Conservation (phyloP, 164 flowering plant genomes). For the Brasenia schreberi region DNA sequence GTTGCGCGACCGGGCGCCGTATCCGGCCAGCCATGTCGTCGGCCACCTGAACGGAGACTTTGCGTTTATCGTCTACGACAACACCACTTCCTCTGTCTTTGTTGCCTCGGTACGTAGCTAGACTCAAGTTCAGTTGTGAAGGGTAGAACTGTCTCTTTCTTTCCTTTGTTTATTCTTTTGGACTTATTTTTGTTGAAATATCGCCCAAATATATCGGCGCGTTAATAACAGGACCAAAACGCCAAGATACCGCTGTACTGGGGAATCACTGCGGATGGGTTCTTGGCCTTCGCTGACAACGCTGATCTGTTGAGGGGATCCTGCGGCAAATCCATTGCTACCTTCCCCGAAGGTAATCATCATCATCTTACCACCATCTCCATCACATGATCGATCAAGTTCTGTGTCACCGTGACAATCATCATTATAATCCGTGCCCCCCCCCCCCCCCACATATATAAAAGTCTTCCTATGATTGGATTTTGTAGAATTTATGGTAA, state of each 20-base stretch:
- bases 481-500: no score
- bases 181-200: background rate
- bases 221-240: conserved; percentile 10
- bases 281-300: conserved; percentile 49
- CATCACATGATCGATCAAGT: no score
- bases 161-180: background rate
- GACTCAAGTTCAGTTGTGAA: background rate
- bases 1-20: conserved; percentile 75
- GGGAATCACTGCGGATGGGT: conserved; percentile 82
- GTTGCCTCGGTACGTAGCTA: conserved; percentile 36
- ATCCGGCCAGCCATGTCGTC: conserved; percentile 69
- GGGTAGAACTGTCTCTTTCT: background rate
- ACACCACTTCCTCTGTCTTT: conserved; percentile 44
- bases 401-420: no score
- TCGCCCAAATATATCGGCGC: background rate
- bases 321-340: conserved; percentile 72
- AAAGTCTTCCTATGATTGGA: no score
- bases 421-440: no score
- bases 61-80: conserved; percentile 63
- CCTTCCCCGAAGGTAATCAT: conserved; percentile 55
- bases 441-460: no score
- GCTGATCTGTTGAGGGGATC: conserved; percentile 42
- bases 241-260: conserved; percentile 53
- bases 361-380: background rate
- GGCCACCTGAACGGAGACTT: conserved; percentile 59